phyloP scores from a whole-genome alignment of 257 asterid genomes.

The Fraxinus quadrangulata region DNA sequence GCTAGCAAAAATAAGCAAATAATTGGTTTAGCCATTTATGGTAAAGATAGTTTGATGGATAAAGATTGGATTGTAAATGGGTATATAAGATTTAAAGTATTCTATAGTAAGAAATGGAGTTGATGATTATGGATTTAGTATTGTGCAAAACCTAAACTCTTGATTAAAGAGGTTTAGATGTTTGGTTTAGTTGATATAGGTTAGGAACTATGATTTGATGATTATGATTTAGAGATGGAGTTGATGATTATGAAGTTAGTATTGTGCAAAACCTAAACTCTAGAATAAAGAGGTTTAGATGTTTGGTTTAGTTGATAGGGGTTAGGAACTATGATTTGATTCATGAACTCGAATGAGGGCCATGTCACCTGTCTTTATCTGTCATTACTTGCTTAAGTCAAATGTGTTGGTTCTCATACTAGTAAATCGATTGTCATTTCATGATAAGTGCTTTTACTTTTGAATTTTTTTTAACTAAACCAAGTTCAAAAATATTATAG shows the following conservation, averaged over 20 bases:
- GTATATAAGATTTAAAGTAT: conserved; percentile 30
- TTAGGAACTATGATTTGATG: background rate
- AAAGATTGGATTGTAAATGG: conserved; percentile 20
- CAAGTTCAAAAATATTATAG: background rate
- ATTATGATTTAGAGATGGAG: conserved; percentile 39
- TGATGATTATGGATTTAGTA: conserved; percentile 53
- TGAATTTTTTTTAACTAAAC: too few relatives aligned
- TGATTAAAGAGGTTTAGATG: background rate
- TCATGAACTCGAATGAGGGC: background rate
- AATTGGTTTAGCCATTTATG: conserved; percentile 48
- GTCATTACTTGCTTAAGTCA: background rate
- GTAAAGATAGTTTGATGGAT: conserved; percentile 37
- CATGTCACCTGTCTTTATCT: background rate
- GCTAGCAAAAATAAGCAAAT: conserved; percentile 48
- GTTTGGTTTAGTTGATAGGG: conserved; percentile 27
- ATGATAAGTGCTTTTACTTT: too few relatives aligned
- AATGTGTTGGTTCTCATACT: background rate
- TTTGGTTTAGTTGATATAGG: conserved; percentile 26
- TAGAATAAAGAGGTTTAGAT: background rate
- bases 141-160: conserved; percentile 19
- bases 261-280: conserved; percentile 22
- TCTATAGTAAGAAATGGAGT: conserved; percentile 42
- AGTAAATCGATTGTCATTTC: too few relatives aligned
- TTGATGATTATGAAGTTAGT: conserved; percentile 54
- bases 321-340: background rate